Conservation (phyloP, 176 grass and related monocot species). For the Pontederia crassipes region DNA sequence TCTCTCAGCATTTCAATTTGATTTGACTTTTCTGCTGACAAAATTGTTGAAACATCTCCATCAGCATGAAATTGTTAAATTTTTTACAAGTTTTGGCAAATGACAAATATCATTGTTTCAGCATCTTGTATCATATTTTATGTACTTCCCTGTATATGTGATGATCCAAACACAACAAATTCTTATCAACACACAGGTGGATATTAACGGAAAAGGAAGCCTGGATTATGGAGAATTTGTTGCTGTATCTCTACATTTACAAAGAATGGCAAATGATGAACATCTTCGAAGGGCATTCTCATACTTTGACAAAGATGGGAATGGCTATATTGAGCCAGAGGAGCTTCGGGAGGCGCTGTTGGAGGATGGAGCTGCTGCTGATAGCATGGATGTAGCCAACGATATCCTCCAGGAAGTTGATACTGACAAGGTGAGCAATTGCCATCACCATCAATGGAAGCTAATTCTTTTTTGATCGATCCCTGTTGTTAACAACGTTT, state of each 20-base stretch:
- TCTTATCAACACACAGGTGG: conserved; percentile 53
- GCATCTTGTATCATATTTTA: no score
- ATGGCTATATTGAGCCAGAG: conserved; percentile 89
- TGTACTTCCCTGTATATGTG: neutral
- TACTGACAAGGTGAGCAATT: conserved; percentile 62
- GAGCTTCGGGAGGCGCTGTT: conserved; percentile 68
- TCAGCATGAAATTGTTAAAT: no score
- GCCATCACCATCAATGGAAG: neutral
- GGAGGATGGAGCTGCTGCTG: conserved; percentile 68
- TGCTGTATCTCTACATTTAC: conserved; percentile 94
- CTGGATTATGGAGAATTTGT: conserved; percentile 93
- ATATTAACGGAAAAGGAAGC: conserved; percentile 74
- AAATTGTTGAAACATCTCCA: no score
- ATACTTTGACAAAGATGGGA: conserved; percentile 90
- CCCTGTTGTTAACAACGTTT: conserved; percentile 8
- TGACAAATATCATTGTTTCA: no score
- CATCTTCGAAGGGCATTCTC: conserved; percentile 80
- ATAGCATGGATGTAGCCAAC: conserved; percentile 85
- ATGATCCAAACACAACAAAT: neutral
- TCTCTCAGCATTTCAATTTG: no score
- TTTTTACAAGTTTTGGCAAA: no score
- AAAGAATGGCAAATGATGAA: conserved; percentile 97
- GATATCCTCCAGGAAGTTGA: conserved; percentile 98
- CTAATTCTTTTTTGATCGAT: neutral
- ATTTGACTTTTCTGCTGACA: no score